Conservation (phyloP, 495 filamentous ascomycete genomes). For the Oidiodendron maius region DNA sequence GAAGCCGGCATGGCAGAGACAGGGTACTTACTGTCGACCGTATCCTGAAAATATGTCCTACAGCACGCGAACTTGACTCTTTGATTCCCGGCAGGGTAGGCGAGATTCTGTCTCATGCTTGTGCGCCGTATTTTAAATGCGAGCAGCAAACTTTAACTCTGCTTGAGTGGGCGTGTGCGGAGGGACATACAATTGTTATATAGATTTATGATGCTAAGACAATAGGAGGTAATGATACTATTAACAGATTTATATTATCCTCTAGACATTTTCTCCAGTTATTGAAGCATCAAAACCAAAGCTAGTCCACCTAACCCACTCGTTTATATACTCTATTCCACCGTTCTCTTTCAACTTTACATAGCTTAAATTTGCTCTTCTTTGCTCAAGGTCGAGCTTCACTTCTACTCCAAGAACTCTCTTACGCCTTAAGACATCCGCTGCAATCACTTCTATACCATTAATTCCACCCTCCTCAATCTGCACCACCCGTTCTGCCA, state of each 20-base stretch:
- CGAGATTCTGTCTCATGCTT: not conserved
- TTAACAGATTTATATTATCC: too few species aligned
- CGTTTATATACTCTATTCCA: not conserved
- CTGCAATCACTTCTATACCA: not conserved
- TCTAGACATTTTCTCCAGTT: too few species aligned
- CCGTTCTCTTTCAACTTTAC: not conserved
- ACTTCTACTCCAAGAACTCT: not conserved
- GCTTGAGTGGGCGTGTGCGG: not conserved
- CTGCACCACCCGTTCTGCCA: not conserved
- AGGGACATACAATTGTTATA: not conserved
- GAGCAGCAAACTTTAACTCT: not conserved
- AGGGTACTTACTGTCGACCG: not conserved
- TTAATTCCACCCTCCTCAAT: constrained; percentile 1
- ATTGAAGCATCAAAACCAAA: too few species aligned
- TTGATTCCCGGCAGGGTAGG: not conserved
- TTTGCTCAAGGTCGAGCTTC: not conserved
- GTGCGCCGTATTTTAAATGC: too few species aligned
- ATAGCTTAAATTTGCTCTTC: not conserved
- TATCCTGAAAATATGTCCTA: not conserved
- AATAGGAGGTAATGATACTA: too few species aligned
- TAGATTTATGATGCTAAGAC: too few species aligned
- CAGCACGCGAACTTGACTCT: not conserved
- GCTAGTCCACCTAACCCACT: too few species aligned
- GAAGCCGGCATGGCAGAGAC: not conserved
- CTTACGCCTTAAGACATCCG: not conserved